phyloP scores from a whole-genome alignment of 176 grass and related monocot species.

The Microstegium vimineum region DNA sequence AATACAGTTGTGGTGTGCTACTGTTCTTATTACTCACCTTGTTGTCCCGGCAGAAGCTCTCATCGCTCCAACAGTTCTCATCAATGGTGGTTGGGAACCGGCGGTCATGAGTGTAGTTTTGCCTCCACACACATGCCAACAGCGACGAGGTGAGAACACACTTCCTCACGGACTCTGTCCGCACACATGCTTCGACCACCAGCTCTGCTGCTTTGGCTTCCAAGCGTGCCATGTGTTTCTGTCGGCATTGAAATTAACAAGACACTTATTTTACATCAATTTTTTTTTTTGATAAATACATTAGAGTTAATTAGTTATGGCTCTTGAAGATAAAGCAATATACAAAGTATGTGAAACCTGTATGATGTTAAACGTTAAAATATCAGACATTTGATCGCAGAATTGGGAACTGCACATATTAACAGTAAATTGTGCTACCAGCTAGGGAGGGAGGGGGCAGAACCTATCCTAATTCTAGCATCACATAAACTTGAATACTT shows the following conservation, averaged over 20 bases:
- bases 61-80: slow-evolving; percentile 92
- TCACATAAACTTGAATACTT: not conserved
- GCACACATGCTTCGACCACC: slow-evolving; percentile 85
- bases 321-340: not conserved
- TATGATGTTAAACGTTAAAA: not conserved
- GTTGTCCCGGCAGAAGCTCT: slow-evolving; percentile 70
- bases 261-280: not conserved
- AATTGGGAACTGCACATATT: not conserved
- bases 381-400: not conserved
- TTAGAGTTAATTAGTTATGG: not conserved
- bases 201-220: slow-evolving; percentile 77
- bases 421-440: not conserved
- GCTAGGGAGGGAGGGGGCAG: not conserved
- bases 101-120: slow-evolving; percentile 36
- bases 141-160: slow-evolving; percentile 93
- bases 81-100: slow-evolving; percentile 60
- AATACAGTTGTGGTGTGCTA: not conserved
- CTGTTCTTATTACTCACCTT: slow-evolving; percentile 36
- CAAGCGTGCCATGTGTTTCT: slow-evolving; percentile 87
- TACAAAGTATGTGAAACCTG: not conserved
- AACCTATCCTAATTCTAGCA: no score
- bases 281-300: no score
- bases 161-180: slow-evolving; percentile 74
- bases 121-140: slow-evolving; percentile 83
- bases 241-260: not conserved